These are phyloP conservation scores for Kwoniella shivajii DNA, from an alignment of 1,284 basidiomycete species.

Conservation along the genomic window DNA sequence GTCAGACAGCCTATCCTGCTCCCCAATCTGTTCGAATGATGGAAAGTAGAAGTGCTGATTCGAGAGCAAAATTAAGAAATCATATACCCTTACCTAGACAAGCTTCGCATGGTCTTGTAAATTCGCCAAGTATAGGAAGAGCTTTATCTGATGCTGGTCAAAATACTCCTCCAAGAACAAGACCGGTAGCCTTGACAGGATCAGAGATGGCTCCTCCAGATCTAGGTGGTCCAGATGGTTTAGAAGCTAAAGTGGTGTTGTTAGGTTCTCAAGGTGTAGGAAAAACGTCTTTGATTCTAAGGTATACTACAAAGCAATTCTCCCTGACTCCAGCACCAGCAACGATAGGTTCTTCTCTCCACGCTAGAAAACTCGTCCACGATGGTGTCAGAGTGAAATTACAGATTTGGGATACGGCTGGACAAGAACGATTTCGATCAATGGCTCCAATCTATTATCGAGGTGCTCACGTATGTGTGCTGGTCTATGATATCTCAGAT, in stretches of 20 bases:
- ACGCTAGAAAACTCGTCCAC: slow-evolving; percentile 89
- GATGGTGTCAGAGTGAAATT: slow-evolving; percentile 82
- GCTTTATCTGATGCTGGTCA: slow-evolving; percentile 9
- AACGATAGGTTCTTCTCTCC: slow-evolving; percentile 92
- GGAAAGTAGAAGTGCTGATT: slow-evolving; percentile 39
- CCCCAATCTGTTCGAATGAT: slow-evolving; percentile 42
- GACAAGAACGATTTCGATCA: slow-evolving; percentile 93
- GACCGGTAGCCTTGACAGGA: neutral
- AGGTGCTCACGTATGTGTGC: slow-evolving; percentile 58
- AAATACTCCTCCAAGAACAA: neutral
- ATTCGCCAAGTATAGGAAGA: slow-evolving; percentile 8
- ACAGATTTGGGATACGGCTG: slow-evolving; percentile 89
- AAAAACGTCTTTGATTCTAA: slow-evolving; percentile 89
- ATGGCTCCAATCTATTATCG: slow-evolving; percentile 73
- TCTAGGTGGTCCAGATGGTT: slow-evolving; percentile 43
- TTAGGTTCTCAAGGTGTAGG: slow-evolving; percentile 97
- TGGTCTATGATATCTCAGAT: slow-evolving; percentile 61
- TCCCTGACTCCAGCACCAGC: slow-evolving; percentile 77
- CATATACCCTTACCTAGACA: slow-evolving; percentile 9
- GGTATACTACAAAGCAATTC: slow-evolving; percentile 90
- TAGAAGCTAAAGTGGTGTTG: slow-evolving; percentile 96
- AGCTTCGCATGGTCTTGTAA: slow-evolving; percentile 4
- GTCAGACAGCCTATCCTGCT: slow-evolving; percentile 32
- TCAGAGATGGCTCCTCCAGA: slow-evolving; percentile 29
- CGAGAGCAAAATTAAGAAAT: slow-evolving; percentile 27